Evolutionary conservation across 2,329 filamentous ascomycete genomes (phyloP), one percentile per base, ranked within the genome.

Genomic region (Colletotrichum simmondsii): DNA sequence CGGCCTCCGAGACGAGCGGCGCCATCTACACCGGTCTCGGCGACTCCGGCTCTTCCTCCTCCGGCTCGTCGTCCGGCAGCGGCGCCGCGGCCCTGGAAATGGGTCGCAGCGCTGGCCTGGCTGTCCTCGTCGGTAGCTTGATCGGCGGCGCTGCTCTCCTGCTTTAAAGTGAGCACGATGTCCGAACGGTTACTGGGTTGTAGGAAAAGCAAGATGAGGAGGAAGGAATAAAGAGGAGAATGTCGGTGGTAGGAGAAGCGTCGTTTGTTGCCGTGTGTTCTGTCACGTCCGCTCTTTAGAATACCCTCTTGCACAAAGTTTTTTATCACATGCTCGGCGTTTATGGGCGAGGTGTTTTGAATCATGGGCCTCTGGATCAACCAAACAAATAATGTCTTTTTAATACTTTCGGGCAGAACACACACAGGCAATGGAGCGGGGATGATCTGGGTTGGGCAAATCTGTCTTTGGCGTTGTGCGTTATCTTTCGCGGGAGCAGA

Each of bases 121-220:
- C 78, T 8, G 71, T 85, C 10, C 78, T 86, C 12, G 67, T 85
- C 35, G 81, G 80, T 19, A 79, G 81, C 71, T 75, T 86, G 71
- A 82, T 84, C 73, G 78, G 81, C 59, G 83, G 83, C 16, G 84
- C 86, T 71, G 83, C 83, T 46, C 77, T 85, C 77, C 76, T 86
- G 69, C 59, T 72, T 32, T 72, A 60, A 3, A n/a, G 14, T 64
- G 28, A 64, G 4, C 28, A 46, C 37, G 16, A 19, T 46, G 30
- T 32, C 19, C 24, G 26, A 14, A 22, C 30, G 8, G 1, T 6
- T 24, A 5, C 4, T 3, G 26, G 26, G 3, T 4, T 26, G 26
- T 3, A 26, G 26, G 26, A 26, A 26, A 26, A n/a, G n/a, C n/a
- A n/a, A n/a, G n/a, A n/a, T n/a, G n/a, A n/a, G n/a, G n/a, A n/a